phyloP scores from a whole-genome alignment of 306 rosid genomes.

The Fragaria vesca region DNA sequence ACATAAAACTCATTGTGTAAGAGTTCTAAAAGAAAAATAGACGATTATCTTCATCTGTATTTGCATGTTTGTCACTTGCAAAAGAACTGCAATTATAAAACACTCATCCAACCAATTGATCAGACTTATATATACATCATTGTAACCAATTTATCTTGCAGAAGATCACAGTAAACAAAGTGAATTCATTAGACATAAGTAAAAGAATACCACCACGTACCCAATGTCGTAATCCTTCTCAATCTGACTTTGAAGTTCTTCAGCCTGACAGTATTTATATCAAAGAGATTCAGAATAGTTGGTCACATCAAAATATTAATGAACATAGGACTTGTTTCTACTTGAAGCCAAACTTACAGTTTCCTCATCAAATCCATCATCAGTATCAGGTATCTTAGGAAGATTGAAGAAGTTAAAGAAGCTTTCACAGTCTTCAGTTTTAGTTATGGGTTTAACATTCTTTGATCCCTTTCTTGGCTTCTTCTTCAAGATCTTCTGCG shows the following conservation, averaged over 20 bases:
- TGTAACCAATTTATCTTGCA: not conserved
- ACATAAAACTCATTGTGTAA: not conserved
- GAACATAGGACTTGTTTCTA: not conserved
- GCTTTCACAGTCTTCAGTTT: conserved; percentile 77
- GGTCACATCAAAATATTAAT: not conserved
- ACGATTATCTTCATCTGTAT: not conserved
- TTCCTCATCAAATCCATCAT: conserved; percentile 74
- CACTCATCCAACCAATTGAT: not conserved
- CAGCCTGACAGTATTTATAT: conserved; percentile 43
- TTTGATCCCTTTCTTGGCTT: conserved; percentile 83
- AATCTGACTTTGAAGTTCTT: conserved; percentile 70
- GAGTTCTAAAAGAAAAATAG: not conserved
- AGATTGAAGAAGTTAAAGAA: conserved; percentile 82
- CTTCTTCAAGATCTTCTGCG: conserved; percentile 77
- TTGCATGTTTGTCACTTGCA: conserved; percentile 3
- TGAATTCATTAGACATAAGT: conserved; percentile 4
- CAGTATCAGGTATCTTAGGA: conserved; percentile 79
- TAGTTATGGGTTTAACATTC: conserved; percentile 69
- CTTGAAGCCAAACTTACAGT: conserved; percentile 35
- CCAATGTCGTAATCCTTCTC: conserved; percentile 82
- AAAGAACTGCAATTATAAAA: not conserved
- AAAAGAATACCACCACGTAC: conserved; percentile 31
- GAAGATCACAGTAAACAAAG: not conserved
- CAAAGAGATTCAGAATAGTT: not conserved
- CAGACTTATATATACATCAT: not conserved